Evolutionary conservation across 345 rosid genomes (phyloP).

Genomic region (Firmiana major): DNA sequence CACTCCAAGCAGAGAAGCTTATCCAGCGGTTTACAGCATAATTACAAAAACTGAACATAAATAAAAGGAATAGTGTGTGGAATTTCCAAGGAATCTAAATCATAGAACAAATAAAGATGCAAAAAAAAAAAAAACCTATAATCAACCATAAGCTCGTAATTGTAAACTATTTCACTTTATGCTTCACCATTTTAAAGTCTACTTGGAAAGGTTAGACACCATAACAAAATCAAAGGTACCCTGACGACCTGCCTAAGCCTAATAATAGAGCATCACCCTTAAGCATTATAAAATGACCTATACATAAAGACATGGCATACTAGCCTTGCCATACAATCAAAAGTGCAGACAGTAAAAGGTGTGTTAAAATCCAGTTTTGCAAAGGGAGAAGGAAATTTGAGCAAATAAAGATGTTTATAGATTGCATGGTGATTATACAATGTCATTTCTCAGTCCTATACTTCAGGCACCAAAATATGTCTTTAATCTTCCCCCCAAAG

Average conservation of each 20-base stretch:
- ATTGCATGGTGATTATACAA: not conserved
- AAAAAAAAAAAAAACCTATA: not conserved
- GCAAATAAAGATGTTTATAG: not conserved
- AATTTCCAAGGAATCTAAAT: not conserved
- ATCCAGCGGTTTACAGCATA: not conserved
- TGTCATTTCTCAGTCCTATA: not conserved
- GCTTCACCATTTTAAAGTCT: not conserved
- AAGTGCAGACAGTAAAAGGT: not conserved
- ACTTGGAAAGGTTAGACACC: not conserved
- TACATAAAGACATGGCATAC: not conserved
- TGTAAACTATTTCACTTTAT: not conserved
- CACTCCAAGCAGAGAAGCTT: not conserved
- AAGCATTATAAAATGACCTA: not conserved
- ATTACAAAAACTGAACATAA: too few relatives aligned
- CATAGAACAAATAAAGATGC: not conserved
- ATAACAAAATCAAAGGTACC: not conserved
- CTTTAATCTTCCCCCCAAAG: conserved; percentile 3
- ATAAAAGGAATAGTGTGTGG: too few relatives aligned
- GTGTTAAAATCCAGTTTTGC: not conserved
- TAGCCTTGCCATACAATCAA: not conserved
- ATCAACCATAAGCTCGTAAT: conserved; percentile 6
- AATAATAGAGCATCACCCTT: not conserved
- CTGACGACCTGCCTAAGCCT: not conserved
- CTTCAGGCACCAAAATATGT: not conserved
- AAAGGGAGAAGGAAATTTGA: too few relatives aligned